These are phyloP conservation scores for Capsella bursapastoris DNA, from an alignment of 345 rosid species.

Conservation along the genomic window DNA sequence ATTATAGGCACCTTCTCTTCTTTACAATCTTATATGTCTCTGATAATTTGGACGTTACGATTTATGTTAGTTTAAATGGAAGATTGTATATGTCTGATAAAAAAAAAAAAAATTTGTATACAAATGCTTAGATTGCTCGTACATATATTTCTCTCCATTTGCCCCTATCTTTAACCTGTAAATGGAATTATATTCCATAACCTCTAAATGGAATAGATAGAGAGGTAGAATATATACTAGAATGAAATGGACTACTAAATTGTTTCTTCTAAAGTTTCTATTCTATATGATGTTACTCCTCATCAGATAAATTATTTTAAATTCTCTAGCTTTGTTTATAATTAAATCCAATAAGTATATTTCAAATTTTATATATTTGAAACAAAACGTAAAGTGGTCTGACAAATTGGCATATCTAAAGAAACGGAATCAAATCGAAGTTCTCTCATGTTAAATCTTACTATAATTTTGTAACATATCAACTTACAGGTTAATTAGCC, in stretches of 20 bases:
- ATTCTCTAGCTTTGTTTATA: too few relatives aligned
- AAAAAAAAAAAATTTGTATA: too few relatives aligned
- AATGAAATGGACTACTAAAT: too few relatives aligned
- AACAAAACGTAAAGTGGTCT: background rate
- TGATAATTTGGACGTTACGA: too few relatives aligned
- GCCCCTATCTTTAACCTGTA: background rate
- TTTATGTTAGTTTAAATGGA: too few relatives aligned
- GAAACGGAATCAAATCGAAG: background rate
- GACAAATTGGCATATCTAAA: too few relatives aligned
- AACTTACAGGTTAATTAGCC: background rate
- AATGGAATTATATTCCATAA: constrained; percentile 3
- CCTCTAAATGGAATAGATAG: background rate
- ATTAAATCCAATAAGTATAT: background rate
- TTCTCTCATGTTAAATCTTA: background rate
- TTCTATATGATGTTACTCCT: too few relatives aligned
- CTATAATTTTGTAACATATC: background rate
- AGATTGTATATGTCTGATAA: too few relatives aligned
- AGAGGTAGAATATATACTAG: background rate
- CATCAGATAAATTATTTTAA: too few relatives aligned
- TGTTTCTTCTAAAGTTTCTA: too few relatives aligned
- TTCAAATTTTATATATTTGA: background rate
- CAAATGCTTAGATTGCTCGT: background rate
- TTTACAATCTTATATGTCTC: too few relatives aligned
- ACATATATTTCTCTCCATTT: background rate
- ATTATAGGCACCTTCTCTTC: too few relatives aligned